These are phyloP conservation scores for Aspergillus coremiiformis DNA, from an alignment of 495 filamentous ascomycete species.

Conservation along the genomic window DNA sequence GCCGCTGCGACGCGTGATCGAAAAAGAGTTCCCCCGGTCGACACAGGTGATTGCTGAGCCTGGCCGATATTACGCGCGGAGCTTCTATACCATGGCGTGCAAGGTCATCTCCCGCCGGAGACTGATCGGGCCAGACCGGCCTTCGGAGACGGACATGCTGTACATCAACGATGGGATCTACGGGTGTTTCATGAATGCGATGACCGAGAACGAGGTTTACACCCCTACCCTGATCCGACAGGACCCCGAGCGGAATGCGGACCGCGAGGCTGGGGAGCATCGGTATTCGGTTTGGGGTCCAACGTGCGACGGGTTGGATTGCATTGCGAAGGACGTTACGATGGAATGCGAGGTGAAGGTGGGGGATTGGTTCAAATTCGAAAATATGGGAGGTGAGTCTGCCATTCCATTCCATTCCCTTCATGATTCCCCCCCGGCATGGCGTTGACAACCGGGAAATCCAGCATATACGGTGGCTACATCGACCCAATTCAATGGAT, in stretches of 20 bases:
- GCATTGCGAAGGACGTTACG: constrained; percentile 10
- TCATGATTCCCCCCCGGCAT: too few relatives aligned
- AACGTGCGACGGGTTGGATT: constrained; percentile 29
- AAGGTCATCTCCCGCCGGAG: constrained; percentile 24
- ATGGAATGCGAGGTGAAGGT: constrained; percentile 19
- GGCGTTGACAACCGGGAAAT: background rate
- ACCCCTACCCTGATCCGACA: background rate
- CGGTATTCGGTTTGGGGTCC: constrained; percentile 30
- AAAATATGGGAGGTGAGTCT: constrained; percentile 25
- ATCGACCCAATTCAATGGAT: constrained; percentile 28
- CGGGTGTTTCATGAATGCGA: constrained; percentile 26
- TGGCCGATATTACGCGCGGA: constrained; percentile 24
- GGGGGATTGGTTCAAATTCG: constrained; percentile 28
- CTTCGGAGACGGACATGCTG: constrained; percentile 21
- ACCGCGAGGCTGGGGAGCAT: background rate
- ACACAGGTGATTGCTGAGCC: constrained; percentile 27
- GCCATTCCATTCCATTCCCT: background rate
- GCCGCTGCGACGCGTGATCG: constrained; percentile 5
- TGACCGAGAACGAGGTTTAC: constrained; percentile 17
- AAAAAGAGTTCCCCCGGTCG: constrained; percentile 9
- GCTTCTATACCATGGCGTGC: constrained; percentile 23
- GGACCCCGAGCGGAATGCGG: background rate
- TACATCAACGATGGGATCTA: constrained; percentile 33
- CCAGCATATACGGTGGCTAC: constrained; percentile 21
- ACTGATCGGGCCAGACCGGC: constrained; percentile 10